These are phyloP conservation scores for Lotmaria passim DNA, from an alignment of 208 protist genomes.

Conservation along the genomic window DNA sequence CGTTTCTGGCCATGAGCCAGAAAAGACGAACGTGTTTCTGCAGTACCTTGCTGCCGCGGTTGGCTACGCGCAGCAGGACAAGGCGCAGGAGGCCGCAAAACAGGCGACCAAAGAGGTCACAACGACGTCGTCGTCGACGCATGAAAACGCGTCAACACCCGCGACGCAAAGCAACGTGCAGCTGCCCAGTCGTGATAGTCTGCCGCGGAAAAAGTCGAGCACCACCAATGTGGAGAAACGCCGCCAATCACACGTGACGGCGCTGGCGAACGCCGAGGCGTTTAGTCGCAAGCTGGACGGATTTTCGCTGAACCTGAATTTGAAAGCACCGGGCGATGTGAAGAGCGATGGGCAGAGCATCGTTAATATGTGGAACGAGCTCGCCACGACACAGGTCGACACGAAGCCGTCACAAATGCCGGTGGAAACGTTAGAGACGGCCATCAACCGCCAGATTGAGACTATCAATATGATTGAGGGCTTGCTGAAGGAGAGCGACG, in stretches of 20 bases:
- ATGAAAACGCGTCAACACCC: neutral
- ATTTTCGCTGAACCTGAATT: slow-evolving; percentile 67
- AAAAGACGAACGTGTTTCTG: slow-evolving; percentile 91
- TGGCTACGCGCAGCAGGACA: slow-evolving; percentile 82
- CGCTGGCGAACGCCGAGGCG: slow-evolving; percentile 21
- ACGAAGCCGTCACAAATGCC: slow-evolving; percentile 64
- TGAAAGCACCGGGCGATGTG: slow-evolving; percentile 33
- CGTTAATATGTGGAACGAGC: slow-evolving; percentile 80
- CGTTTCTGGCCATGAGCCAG: slow-evolving; percentile 83
- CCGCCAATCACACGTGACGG: slow-evolving; percentile 1
- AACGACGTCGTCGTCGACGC: neutral
- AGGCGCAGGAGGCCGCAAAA: slow-evolving; percentile 36
- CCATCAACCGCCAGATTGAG: slow-evolving; percentile 82
- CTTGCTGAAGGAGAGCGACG: slow-evolving; percentile 68
- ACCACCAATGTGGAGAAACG: neutral
- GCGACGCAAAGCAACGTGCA: neutral
- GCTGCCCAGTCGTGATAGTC: slow-evolving; percentile 28
- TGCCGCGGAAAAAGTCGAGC: slow-evolving; percentile 38
- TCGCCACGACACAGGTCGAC: slow-evolving; percentile 43
- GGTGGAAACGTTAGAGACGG: slow-evolving; percentile 69
- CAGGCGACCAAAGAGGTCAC: slow-evolving; percentile 5
- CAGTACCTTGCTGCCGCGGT: slow-evolving; percentile 82
- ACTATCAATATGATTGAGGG: slow-evolving; percentile 59
- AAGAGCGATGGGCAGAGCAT: slow-evolving; percentile 61
- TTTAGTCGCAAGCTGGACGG: slow-evolving; percentile 68